Percentiles rank a stretch among this genome's conserved stretches.
Conservation (phyloP, 108 stramenopile species). For the Cyclotella choctawhatcheeana region DNA sequence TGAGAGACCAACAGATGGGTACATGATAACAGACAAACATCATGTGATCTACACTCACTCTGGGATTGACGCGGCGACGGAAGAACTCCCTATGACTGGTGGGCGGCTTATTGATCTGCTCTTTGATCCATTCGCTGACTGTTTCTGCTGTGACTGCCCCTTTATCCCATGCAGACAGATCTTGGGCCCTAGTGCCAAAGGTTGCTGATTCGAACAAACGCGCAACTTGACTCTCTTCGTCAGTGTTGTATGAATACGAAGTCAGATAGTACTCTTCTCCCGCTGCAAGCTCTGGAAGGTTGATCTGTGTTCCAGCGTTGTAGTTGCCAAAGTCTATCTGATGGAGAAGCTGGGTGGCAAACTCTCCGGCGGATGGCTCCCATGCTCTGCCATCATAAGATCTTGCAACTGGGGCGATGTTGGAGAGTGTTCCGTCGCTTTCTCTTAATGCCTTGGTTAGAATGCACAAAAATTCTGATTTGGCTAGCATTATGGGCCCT, state of each 20-base stretch:
- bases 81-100: slow-evolving; percentile 39
- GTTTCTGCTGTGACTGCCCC: slow-evolving; percentile 29
- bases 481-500: slow-evolving; percentile 34
- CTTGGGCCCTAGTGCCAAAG: slow-evolving; percentile 39
- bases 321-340: slow-evolving; percentile 33
- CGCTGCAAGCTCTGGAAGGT: slow-evolving; percentile 36
- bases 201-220: slow-evolving; percentile 49
- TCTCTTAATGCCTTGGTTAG: slow-evolving; percentile 38
- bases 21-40: too few relatives aligned
- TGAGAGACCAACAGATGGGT: too few relatives aligned
- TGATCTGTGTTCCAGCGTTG: slow-evolving; percentile 38
- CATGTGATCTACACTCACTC: too few relatives aligned
- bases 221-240: slow-evolving; percentile 26
- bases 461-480: slow-evolving; percentile 35
- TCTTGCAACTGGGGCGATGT: slow-evolving; percentile 48
- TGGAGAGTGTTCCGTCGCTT: slow-evolving; percentile 23
- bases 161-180: slow-evolving; percentile 34
- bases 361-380: slow-evolving; percentile 54
- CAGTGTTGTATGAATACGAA: slow-evolving; percentile 35
- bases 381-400: slow-evolving; percentile 54
- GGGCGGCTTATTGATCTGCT: slow-evolving; percentile 32
- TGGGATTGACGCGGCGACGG: slow-evolving; percentile 41
- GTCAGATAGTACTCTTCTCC: slow-evolving; percentile 41
- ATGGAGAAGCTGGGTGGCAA: slow-evolving; percentile 37
- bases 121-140: slow-evolving; percentile 33